Conservation (phyloP, 1,284 basidiomycete genomes). For the Neonothopanus nambi region DNA sequence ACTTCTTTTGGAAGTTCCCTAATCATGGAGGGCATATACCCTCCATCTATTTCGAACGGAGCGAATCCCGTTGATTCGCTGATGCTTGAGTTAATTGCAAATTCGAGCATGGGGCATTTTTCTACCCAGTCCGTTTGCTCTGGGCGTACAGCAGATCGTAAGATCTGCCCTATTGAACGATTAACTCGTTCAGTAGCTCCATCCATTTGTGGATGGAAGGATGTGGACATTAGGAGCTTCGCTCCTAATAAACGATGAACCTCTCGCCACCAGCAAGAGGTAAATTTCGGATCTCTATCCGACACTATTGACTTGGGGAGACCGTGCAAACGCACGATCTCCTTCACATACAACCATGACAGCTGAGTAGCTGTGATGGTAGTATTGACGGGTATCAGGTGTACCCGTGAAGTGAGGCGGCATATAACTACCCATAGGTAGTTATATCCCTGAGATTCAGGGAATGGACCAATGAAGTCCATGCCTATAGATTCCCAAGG, state of each 20-base stretch:
- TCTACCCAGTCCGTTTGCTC: slow-evolving; percentile 28
- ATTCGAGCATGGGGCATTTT: slow-evolving; percentile 23
- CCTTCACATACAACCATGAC: slow-evolving; percentile 31
- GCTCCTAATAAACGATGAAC: slow-evolving; percentile 32
- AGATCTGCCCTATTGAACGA: slow-evolving; percentile 29
- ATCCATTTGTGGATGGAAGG: slow-evolving; percentile 46
- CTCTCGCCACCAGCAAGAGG: slow-evolving; percentile 33
- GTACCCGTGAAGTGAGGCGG: slow-evolving; percentile 33
- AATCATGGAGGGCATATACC: slow-evolving; percentile 17
- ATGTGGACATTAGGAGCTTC: slow-evolving; percentile 39
- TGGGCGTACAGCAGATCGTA: slow-evolving; percentile 20
- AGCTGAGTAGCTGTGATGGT: slow-evolving; percentile 27
- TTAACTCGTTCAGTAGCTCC: slow-evolving; percentile 33
- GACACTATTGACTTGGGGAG: slow-evolving; percentile 32
- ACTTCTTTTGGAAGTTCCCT: no score
- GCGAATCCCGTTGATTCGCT: slow-evolving; percentile 22
- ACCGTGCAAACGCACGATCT: slow-evolving; percentile 35
- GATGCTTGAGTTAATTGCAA: slow-evolving; percentile 25
- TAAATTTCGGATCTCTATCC: slow-evolving; percentile 36
- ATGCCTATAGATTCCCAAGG: slow-evolving; percentile 29
- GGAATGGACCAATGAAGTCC: slow-evolving; percentile 39
- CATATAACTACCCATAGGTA: slow-evolving; percentile 36
- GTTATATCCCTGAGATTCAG: slow-evolving; percentile 28
- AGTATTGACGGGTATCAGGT: slow-evolving; percentile 32
- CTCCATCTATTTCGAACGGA: slow-evolving; percentile 29